Conservation (phyloP, 768 basidiomycete species). For the Phaffia australis region DNA sequence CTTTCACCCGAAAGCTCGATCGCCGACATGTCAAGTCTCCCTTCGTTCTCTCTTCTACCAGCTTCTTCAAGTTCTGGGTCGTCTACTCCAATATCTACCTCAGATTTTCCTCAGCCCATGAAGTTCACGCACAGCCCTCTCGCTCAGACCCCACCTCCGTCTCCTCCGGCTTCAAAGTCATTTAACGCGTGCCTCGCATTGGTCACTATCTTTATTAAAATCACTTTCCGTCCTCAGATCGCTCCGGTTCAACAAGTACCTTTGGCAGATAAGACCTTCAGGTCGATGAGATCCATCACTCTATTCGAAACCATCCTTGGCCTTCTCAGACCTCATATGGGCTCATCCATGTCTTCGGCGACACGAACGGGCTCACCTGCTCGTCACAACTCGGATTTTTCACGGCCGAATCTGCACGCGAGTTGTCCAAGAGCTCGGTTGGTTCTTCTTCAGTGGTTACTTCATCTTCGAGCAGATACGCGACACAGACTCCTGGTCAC, state of each 20-base stretch:
- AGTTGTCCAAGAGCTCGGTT: slow-evolving; percentile 51
- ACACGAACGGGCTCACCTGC: slow-evolving; percentile 13
- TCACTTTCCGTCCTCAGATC: not conserved
- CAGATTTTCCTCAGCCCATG: too few relatives aligned
- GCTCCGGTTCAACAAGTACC: not conserved
- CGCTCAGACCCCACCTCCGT: too few relatives aligned
- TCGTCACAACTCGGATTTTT: not conserved
- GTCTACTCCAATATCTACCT: too few relatives aligned
- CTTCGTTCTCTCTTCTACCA: too few relatives aligned
- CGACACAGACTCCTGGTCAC: slow-evolving; percentile 74
- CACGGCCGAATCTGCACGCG: slow-evolving; percentile 24
- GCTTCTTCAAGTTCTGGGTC: too few relatives aligned
- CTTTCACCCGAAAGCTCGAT: too few relatives aligned
- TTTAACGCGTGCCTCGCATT: too few relatives aligned
- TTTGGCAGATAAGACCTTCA: slow-evolving; percentile 28
- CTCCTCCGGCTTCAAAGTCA: too few relatives aligned
- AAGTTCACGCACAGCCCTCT: too few relatives aligned
- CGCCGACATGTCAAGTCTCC: too few relatives aligned
- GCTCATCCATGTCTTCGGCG: slow-evolving; percentile 9
- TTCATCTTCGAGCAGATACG: slow-evolving; percentile 77
- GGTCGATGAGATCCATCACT: slow-evolving; percentile 37
- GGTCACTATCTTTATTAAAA: too few relatives aligned
- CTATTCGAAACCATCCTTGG: slow-evolving; percentile 41
- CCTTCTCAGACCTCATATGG: slow-evolving; percentile 36
- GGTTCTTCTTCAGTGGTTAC: slow-evolving; percentile 68